Conservation (phyloP, 1,139 yeast species). For the Sugiyamaella pinicola region DNA sequence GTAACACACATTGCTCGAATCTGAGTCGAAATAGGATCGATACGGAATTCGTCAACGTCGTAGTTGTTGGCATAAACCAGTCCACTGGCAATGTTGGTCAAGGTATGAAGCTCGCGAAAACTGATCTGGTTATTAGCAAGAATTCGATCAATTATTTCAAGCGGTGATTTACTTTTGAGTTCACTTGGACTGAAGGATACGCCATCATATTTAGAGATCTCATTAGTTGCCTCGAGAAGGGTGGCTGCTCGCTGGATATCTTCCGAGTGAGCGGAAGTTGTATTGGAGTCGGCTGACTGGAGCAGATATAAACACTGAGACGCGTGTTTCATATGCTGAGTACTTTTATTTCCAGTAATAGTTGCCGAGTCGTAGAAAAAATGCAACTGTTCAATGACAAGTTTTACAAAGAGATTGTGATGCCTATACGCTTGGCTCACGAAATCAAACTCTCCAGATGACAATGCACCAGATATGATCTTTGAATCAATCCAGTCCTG, state of each 20-base stretch:
- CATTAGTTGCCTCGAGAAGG: constrained; percentile 37
- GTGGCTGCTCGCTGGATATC: constrained; percentile 30
- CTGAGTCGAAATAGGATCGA: constrained; percentile 40
- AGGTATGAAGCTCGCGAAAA: constrained; percentile 36
- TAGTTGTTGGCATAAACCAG: constrained; percentile 29
- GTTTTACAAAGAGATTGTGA: constrained; percentile 16
- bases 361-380: constrained; percentile 39
- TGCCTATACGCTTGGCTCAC: constrained; percentile 24
- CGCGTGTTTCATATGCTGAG: constrained; percentile 40
- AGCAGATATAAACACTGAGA: constrained; percentile 32
- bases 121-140: constrained; percentile 39
- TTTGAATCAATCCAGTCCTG: constrained; percentile 26
- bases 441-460: constrained; percentile 31
- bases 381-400: constrained; percentile 34
- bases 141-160: constrained; percentile 37
- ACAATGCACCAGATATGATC: constrained; percentile 26
- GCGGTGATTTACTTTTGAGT: constrained; percentile 32
- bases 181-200: constrained; percentile 37
- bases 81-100: constrained; percentile 33
- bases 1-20: constrained; percentile 58
- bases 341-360: constrained; percentile 35
- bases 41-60: constrained; percentile 21
- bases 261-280: constrained; percentile 15
- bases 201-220: constrained; percentile 36
- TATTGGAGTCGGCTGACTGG: constrained; percentile 10